A percentile compares a stretch with the other conserved stretches of the same genome.
phyloP scores from a whole-genome alignment of 129 eudicot species.

The Pulicaria dysenterica region DNA sequence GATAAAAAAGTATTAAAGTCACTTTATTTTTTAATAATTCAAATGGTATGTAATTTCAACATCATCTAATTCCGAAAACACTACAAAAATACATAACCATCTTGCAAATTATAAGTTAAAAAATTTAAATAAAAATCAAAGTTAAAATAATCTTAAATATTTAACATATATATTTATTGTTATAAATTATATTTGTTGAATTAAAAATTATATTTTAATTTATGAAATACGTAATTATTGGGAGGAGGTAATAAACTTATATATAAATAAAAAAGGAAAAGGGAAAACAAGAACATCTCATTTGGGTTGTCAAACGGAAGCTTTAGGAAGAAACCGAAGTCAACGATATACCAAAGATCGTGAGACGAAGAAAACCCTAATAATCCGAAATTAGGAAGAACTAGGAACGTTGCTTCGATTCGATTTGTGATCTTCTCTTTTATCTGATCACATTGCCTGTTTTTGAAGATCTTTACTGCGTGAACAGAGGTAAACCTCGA shows the following conservation, averaged over 20 bases:
- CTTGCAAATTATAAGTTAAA: too few species aligned
- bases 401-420: slow-evolving; percentile 12
- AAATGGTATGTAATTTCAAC: too few species aligned
- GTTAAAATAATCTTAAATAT: not conserved
- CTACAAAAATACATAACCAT: too few species aligned
- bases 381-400: not conserved
- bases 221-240: slow-evolving; percentile 17
- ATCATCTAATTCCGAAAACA: too few species aligned
- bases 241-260: slow-evolving; percentile 14
- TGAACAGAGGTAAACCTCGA: slow-evolving; percentile 23
- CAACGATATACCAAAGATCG: slow-evolving; percentile 32
- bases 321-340: slow-evolving; percentile 36
- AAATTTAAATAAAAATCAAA: too few species aligned
- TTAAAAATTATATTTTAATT: too few species aligned
- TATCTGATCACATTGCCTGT: slow-evolving; percentile 31
- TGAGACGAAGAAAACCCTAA: slow-evolving; percentile 37
- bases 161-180: not conserved
- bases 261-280: not conserved
- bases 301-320: slow-evolving; percentile 36
- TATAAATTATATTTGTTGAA: not conserved
- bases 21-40: too few species aligned
- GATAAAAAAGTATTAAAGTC: too few species aligned
- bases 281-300: slow-evolving; percentile 36
- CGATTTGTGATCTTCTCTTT: slow-evolving; percentile 22
- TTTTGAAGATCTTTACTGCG: slow-evolving; percentile 27